Base-by-base conservation (phyloP, 169 alveolate species). In the Amoebophrya sp. region DNA sequence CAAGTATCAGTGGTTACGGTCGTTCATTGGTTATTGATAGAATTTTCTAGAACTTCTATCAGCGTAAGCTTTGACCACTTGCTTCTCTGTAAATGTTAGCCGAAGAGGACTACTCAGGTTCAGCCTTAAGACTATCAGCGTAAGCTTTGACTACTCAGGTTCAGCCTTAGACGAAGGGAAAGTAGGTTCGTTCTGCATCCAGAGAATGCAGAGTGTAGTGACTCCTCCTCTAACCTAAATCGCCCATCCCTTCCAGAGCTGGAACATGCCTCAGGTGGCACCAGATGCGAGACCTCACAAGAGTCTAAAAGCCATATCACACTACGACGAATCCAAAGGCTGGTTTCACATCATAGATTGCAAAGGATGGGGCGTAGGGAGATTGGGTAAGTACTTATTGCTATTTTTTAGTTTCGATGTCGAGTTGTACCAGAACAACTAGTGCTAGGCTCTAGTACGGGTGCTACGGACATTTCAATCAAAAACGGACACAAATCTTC, bases 331-430 rank as follows among this genome's bases (percentile, higher is more conserved):
- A 41, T 95, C 96, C 41, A 95, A 95, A 41, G 98, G 97, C 0
- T 95, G 97, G 96, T 93, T 89, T 89, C 97, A 96, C 94, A 95
- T 96, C 55, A 94, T 96, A n/a, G 98, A 96, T 91, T 97, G 97
- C 89, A 94, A 65, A 36, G 83, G 83, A 0, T 65, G 83, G 83
- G 83, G 83, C 83, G 83, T 65, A 29, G 83, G 83, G 2, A 65
- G 83, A 26, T 10, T 65, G 2, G 83, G 83, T 26, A 65, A 1
- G n/a, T n/a, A n/a, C n/a, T n/a, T n/a, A n/a, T n/a, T n/a, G n/a
- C n/a, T n/a, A n/a, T n/a, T n/a, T n/a, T n/a, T n/a, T n/a, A n/a
- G n/a, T n/a, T n/a, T n/a, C n/a, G n/a, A n/a, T n/a, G n/a, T n/a
- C n/a, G n/a, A n/a, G n/a, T n/a, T n/a, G n/a, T n/a, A n/a, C n/a